Evolutionary conservation across 768 basidiomycete species (phyloP), one percentile per base, ranked within the genome.

Genomic region (Multifurca ochricompacta): DNA sequence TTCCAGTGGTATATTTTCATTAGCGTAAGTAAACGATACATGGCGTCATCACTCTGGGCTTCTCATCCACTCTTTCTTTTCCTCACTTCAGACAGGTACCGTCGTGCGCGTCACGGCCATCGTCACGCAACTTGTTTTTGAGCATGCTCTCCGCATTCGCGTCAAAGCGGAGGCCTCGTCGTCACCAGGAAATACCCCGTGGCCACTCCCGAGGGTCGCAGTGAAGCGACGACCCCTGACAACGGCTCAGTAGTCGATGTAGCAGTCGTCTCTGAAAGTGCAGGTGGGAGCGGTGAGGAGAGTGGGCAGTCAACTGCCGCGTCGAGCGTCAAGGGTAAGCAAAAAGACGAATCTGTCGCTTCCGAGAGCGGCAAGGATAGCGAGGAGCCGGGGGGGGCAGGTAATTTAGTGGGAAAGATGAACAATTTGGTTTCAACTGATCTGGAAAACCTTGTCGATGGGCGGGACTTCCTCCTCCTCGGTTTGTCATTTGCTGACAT

Each of bases 381-480:
- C 16, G 44, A 45, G 35, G 45, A 48, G 31, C 9, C 21, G 23
- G 37, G 42, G 3, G 47, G 54, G 28, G 64, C 68, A 10, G 69
- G 68, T 8, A 82, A 83, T 62, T 67, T 87, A 18, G 77, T 81
- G 34, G 87, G 89, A 9, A 85, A 80, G 64, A 82, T 91, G 64
- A 90, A 85, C 65, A 90, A 87, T 51, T 69, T 89, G 6, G 77
- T 87, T 31, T 81, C 85, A 7, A 81, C 82, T 1, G 87, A 91
- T 66, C 62, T 79, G 43, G 62, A 57, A 44, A 65, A 63, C 35
- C 45, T 70, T 16, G 43, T 63, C 16, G 61, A 63, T 2, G 68
- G 63, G n/a, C 64, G 67, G 10, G 63, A 67, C 45, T 66, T 66
- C 40, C 42, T 52, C 9, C 43, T 61, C 8, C 19, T 59, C 16